Base-by-base conservation (phyloP, 2,329 filamentous ascomycete species). In the Waltergamsia citrina region DNA sequence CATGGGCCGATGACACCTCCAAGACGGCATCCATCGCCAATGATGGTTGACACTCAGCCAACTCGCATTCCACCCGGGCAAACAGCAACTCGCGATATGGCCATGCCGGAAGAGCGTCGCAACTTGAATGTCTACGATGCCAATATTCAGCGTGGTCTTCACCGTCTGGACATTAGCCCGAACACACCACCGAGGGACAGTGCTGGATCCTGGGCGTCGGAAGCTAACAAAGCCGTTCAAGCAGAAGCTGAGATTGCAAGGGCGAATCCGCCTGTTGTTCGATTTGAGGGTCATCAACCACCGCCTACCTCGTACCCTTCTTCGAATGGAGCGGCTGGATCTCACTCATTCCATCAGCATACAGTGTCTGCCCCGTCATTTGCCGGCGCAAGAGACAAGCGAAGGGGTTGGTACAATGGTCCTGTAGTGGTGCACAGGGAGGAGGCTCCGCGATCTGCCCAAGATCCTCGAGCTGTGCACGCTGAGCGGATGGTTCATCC, bases 341-440 rank as follows among this genome's bases (percentile, higher is more conserved):
- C 47, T 7, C 52, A 53, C 28, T 46, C 52, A 27, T 51, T 60
- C 16, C 71, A 75, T 37, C 71, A 77, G 23, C 67, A 78, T 37
- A 75, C 73, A 12, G 66, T 74, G 58, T 78, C 74, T 4, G 73
- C 74, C 2, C 74, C 74, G 1, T 62, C 65, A 0, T 58, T 70
- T 22, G 60, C 67, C 8, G 75, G 71, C 1, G 64, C 72, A 4
- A 67, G 74, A 7, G 76, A 74, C 20, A 84, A 82, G 49, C 71
- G 82, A 3, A 77, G 80, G 38, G 82, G 70, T 2, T 87, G 81
- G 81, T 85, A 85, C 46, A 75, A 84, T 26, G 68, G 68, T 1
- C 67, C 68, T 0, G 49, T 57, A 10, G 49, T 56, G 1, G 48
- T 54, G 3, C 57, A 60, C 11, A 56, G 59, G 14, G 60, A 63